These are phyloP conservation scores for Fraxinus xanthoxyloides DNA, from an alignment of 305 asterid genomes.

Conservation along the genomic window DNA sequence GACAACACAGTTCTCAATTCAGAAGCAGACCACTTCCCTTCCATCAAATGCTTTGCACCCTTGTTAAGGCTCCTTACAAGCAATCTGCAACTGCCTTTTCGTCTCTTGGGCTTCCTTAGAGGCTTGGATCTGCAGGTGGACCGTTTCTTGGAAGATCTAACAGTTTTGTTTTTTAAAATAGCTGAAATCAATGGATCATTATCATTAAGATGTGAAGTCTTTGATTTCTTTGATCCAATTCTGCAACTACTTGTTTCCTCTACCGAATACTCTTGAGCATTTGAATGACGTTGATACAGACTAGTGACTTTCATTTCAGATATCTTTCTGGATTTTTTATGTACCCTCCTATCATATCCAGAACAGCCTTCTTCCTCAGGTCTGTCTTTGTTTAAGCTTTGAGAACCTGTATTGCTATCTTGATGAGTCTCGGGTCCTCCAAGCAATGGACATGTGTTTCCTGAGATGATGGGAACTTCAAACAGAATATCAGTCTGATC, in stretches of 20 bases:
- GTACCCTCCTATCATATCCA: slow-evolving; percentile 37
- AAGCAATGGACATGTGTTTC: slow-evolving; percentile 34
- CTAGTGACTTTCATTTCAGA: slow-evolving; percentile 58
- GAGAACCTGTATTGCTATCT: slow-evolving; percentile 47
- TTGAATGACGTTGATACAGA: slow-evolving; percentile 19
- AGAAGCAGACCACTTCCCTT: slow-evolving; percentile 71
- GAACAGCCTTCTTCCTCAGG: slow-evolving; percentile 36
- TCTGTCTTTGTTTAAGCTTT: slow-evolving; percentile 37
- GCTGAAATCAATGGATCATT: slow-evolving; percentile 85
- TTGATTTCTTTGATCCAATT: slow-evolving; percentile 31
- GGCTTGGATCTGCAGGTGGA: slow-evolving; percentile 50
- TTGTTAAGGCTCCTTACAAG: background rate
- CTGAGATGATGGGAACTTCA: slow-evolving; percentile 68
- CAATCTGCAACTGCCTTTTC: slow-evolving; percentile 75
- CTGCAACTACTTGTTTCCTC: slow-evolving; percentile 29
- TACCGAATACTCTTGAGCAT: background rate
- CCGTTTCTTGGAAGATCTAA: slow-evolving; percentile 46
- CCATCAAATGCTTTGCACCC: slow-evolving; percentile 59
- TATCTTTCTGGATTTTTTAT: slow-evolving; percentile 63
- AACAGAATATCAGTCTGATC: slow-evolving; percentile 40
- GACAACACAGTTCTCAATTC: slow-evolving; percentile 74
- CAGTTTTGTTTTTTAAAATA: slow-evolving; percentile 50
- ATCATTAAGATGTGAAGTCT: slow-evolving; percentile 45
- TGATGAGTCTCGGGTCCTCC: slow-evolving; percentile 42
- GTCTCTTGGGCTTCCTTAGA: slow-evolving; percentile 57